Evolutionary conservation across 1,139 yeast species (phyloP).

Genomic region (Magnusiomyces starmeri): DNA sequence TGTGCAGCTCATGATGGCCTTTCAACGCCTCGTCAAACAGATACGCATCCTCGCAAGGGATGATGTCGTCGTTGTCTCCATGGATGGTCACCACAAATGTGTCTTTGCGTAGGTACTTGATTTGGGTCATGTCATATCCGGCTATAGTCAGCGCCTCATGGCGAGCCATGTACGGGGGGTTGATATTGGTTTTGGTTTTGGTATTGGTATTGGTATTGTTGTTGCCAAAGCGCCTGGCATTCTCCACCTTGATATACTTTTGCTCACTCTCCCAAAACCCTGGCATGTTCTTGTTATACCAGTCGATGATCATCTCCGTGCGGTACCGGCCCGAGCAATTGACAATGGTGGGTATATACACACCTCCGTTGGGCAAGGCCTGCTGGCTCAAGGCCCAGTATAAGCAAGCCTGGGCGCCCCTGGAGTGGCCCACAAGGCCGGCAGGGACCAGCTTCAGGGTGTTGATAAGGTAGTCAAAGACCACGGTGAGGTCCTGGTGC

Average conservation of each 20-base stretch:
- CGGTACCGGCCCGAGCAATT: constrained; percentile 65
- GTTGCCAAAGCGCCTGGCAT: constrained; percentile 47
- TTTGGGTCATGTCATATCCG: constrained; percentile 40
- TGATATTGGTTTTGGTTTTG: constrained; percentile 33
- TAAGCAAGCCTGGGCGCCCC: constrained; percentile 76
- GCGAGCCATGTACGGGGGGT: constrained; percentile 28
- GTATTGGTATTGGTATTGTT: constrained; percentile 19
- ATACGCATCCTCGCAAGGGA: constrained; percentile 59
- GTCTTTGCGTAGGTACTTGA: constrained; percentile 38
- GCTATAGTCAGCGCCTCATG: constrained; percentile 53
- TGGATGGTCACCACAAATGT: constrained; percentile 60
- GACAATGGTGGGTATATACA: constrained; percentile 53
- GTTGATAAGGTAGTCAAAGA: constrained; percentile 36
- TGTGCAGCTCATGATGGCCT: constrained; percentile 50
- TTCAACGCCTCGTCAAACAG: constrained; percentile 50
- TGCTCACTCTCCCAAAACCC: constrained; percentile 36
- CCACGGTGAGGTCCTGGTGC: constrained; percentile 51
- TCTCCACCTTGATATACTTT: constrained; percentile 25
- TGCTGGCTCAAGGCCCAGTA: constrained; percentile 54
- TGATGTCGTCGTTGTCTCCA: constrained; percentile 59
- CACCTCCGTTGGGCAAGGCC: constrained; percentile 24
- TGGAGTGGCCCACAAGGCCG: constrained; percentile 62
- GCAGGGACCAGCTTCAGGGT: constrained; percentile 36
- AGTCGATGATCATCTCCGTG: constrained; percentile 29
- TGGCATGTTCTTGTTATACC: constrained; percentile 34